Evolutionary conservation across 2,329 filamentous ascomycete species (phyloP).

Genomic region (Onygena corvina): DNA sequence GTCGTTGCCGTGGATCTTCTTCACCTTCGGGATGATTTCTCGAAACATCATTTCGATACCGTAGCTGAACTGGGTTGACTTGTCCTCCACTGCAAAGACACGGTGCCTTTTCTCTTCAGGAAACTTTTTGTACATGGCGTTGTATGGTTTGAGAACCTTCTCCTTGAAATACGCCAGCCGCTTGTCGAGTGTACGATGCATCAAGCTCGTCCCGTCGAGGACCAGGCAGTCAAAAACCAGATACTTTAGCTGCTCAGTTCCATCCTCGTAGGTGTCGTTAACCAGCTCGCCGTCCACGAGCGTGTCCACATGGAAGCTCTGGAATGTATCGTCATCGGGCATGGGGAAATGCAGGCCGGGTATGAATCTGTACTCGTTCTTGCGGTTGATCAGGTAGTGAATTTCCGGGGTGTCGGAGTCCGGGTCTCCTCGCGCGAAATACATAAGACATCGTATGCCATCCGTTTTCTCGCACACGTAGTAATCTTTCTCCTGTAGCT

Average conservation of each 20-base stretch:
- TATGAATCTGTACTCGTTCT: conserved; percentile 92
- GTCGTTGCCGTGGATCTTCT: conserved; percentile 71
- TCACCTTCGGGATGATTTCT: conserved; percentile 66
- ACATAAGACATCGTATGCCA: conserved; percentile 89
- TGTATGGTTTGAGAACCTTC: conserved; percentile 66
- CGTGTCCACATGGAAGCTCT: conserved; percentile 64
- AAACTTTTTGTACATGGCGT: conserved; percentile 58
- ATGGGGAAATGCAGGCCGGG: conserved; percentile 70
- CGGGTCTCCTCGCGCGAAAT: conserved; percentile 50
- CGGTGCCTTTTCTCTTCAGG: conserved; percentile 58
- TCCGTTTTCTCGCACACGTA: conserved; percentile 98
- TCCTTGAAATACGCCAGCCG: conserved; percentile 76
- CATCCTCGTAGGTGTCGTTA: conserved; percentile 60
- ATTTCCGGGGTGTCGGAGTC: conserved; percentile 53
- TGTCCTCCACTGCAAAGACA: conserved; percentile 74
- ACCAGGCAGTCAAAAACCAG: conserved; percentile 89
- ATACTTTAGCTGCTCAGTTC: conserved; percentile 60
- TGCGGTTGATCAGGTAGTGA: conserved; percentile 91
- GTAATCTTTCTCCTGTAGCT: conserved; percentile 74
- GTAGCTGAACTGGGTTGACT: conserved; percentile 80
- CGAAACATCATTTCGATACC: conserved; percentile 86
- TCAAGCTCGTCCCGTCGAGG: conserved; percentile 62
- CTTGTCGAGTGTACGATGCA: conserved; percentile 73
- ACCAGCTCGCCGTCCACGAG: conserved; percentile 90
- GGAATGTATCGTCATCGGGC: conserved; percentile 46